A percentile compares a stretch with the other conserved stretches of the same genome.
Conservation (phyloP, 2,329 filamentous ascomycete genomes). For the Ascomycota sp. region DNA sequence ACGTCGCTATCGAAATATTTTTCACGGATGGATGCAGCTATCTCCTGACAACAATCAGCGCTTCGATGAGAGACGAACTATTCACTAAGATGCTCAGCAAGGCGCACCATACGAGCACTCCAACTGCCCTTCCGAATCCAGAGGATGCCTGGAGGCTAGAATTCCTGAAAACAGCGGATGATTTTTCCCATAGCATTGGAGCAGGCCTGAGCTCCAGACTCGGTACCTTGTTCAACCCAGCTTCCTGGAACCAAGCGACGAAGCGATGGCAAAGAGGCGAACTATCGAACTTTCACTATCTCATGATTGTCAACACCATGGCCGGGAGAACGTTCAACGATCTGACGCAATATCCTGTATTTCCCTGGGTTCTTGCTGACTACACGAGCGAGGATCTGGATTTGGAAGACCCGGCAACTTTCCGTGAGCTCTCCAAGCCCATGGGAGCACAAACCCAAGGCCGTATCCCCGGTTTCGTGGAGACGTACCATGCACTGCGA, state of each 20-base stretch:
- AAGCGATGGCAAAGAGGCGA: conserved; percentile 82
- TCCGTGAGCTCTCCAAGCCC: conserved; percentile 78
- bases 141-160: conserved; percentile 89
- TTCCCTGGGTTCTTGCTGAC: conserved; percentile 89
- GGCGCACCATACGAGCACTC: conserved; percentile 56
- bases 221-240: conserved; percentile 73
- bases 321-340: conserved; percentile 95
- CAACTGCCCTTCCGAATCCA: conserved; percentile 45
- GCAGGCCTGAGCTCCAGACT: conserved; percentile 70
- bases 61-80: conserved; percentile 53
- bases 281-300: conserved; percentile 93
- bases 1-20: conserved; percentile 92
- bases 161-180: conserved; percentile 45
- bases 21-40: conserved; percentile 95
- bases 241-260: conserved; percentile 62
- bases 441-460: conserved; percentile 76
- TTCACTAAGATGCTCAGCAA: conserved; percentile 54
- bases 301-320: conserved; percentile 97
- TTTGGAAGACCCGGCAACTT: conserved; percentile 59
- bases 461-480: conserved; percentile 56
- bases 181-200: conserved; percentile 42
- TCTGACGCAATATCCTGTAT: conserved; percentile 90
- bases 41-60: conserved; percentile 62
- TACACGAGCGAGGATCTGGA: conserved; percentile 89
- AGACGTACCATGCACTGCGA: conserved; percentile 66